Percentiles rank a stretch among this genome's conserved stretches.
Conservation (phyloP, 345 rosid species). For the Brassica nigra region DNA sequence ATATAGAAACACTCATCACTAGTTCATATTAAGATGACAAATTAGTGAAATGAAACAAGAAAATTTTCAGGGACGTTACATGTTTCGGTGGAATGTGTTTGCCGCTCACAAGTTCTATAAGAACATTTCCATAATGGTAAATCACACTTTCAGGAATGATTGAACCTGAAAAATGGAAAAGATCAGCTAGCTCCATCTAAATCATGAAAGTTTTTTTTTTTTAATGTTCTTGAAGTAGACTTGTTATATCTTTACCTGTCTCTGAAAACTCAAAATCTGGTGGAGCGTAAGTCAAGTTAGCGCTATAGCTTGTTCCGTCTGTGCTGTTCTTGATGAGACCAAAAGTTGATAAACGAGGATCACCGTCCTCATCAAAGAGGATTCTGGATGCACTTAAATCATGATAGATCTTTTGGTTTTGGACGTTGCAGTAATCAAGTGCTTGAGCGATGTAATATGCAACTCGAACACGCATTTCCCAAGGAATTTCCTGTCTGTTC, state of each 20-base stretch:
- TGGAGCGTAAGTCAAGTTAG: constrained; percentile 86
- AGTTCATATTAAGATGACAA: background rate
- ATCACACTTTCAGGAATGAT: constrained; percentile 46
- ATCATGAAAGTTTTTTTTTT: background rate
- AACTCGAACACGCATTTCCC: constrained; percentile 89
- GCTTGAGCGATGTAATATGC: constrained; percentile 75
- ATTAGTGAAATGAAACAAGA: background rate
- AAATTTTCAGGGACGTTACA: constrained; percentile 44
- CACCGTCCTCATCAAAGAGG: constrained; percentile 87
- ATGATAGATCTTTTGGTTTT: constrained; percentile 73
- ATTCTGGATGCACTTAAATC: constrained; percentile 92
- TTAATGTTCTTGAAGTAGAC: background rate
- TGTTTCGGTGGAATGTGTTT: constrained; percentile 57
- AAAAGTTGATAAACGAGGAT: constrained; percentile 81
- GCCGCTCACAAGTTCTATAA: constrained; percentile 58
- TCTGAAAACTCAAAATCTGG: constrained; percentile 71
- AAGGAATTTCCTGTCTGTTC: constrained; percentile 80
- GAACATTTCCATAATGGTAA: constrained; percentile 42
- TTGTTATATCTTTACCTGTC: constrained; percentile 51
- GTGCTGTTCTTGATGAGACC: constrained; percentile 91
- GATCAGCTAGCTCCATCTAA: constrained; percentile 1
- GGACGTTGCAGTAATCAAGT: constrained; percentile 64
- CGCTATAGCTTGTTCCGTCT: constrained; percentile 63
- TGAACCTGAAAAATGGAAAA: constrained; percentile 29
- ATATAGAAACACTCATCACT: background rate